Percentiles rank a stretch among this genome's conserved stretches.
Conservation (phyloP, 371 early-diverging fungal species). For the Apophysomyces variabilis region DNA sequence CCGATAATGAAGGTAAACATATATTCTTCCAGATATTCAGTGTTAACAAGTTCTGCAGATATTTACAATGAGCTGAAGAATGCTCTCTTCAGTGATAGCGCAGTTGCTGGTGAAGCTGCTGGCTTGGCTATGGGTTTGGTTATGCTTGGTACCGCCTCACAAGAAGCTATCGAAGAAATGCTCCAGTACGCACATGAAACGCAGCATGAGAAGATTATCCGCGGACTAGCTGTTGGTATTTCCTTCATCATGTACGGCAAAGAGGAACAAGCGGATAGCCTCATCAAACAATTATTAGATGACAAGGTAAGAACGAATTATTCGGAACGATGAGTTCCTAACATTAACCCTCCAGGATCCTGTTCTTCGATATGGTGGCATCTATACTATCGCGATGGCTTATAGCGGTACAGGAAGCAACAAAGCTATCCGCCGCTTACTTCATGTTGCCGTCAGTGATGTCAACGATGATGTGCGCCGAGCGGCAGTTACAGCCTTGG, state of each 20-base stretch:
- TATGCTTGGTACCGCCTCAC: slow-evolving; percentile 92
- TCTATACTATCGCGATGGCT: slow-evolving; percentile 96
- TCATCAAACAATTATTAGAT: slow-evolving; percentile 80
- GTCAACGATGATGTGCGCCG: slow-evolving; percentile 99
- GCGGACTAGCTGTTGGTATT: slow-evolving; percentile 93
- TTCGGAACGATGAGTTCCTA: background rate
- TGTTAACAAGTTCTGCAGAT: slow-evolving; percentile 35
- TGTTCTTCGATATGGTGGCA: slow-evolving; percentile 94
- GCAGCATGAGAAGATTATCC: slow-evolving; percentile 98
- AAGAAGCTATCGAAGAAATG: slow-evolving; percentile 90
- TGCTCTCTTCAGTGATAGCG: slow-evolving; percentile 90
- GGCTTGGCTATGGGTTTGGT: slow-evolving; percentile 97
- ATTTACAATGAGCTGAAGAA: slow-evolving; percentile 88
- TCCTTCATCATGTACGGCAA: slow-evolving; percentile 95
- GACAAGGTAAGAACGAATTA: slow-evolving; percentile 69
- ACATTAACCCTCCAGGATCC: slow-evolving; percentile 63
- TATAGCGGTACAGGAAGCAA: slow-evolving; percentile 98
- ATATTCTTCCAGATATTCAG: background rate
- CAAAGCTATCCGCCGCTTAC: slow-evolving; percentile 89
- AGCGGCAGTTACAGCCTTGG: slow-evolving; percentile 97
- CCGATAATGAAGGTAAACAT: slow-evolving; percentile 74
- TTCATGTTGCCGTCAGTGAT: slow-evolving; percentile 98
- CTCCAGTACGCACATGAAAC: slow-evolving; percentile 95
- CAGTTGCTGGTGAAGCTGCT: slow-evolving; percentile 98
- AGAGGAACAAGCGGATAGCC: slow-evolving; percentile 89